These are phyloP conservation scores for Fusarium papillatum DNA, from an alignment of 2,329 filamentous ascomycete species.

Conservation along the genomic window DNA sequence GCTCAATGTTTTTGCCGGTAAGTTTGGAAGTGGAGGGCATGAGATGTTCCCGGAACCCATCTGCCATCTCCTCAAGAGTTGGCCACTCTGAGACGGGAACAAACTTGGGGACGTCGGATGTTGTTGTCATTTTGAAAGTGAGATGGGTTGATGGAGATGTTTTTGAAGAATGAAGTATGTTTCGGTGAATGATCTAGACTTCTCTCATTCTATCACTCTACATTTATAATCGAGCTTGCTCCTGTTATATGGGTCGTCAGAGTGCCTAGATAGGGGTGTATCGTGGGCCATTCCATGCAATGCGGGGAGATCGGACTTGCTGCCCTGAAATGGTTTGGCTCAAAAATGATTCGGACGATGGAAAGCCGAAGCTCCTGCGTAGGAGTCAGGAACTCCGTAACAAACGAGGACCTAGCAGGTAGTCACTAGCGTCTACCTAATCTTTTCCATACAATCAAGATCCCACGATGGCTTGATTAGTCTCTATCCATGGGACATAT, in stretches of 20 bases:
- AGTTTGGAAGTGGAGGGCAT: slow-evolving; percentile 21
- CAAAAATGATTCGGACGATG: not conserved
- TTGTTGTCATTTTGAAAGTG: not conserved
- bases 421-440: not conserved
- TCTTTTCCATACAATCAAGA: not conserved
- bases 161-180: not conserved
- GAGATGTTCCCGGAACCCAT: slow-evolving; percentile 16
- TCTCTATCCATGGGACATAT: not conserved
- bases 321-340: not conserved
- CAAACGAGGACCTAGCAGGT: not conserved
- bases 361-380: not conserved
- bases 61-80: slow-evolving; percentile 22
- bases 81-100: slow-evolving; percentile 20
- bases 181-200: not conserved
- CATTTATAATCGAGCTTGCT: not conserved
- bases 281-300: not conserved
- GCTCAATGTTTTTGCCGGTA: not conserved
- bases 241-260: not conserved
- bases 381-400: not conserved
- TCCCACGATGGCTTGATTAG: not conserved
- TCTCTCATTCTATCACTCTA: not conserved
- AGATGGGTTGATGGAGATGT: not conserved
- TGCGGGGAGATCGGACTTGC: not conserved
- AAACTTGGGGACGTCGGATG: not conserved
- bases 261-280: not conserved